Evolutionary conservation across 805 yeast genomes (phyloP), one percentile per base, ranked within the genome.

Genomic region (Metschnikowia similis): DNA sequence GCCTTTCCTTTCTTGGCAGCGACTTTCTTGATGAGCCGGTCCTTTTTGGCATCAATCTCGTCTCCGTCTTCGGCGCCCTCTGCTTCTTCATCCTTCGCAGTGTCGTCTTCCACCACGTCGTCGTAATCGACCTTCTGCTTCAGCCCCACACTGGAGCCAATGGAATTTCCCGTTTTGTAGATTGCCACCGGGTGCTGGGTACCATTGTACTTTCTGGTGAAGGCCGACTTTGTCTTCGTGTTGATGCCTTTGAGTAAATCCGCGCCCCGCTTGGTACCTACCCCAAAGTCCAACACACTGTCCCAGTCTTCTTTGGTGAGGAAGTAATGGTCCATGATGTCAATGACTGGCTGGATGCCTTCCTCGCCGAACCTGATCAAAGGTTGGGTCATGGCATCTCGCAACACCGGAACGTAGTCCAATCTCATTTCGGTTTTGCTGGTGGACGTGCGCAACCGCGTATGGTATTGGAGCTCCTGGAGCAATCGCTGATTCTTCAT

Each of bases 241-340:
- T 92, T 82, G 4, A 92, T 76, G 58, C 80, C 77, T 66, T 88
- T 88, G 49, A 78, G 56, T 9, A 70, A 55, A 0, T 64, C 60
- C 6, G 77, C 80, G 48, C 74, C 69, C 31, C 65, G 65, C n/a
- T 51, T 36, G 14, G 48, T 44, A 0, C 96, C 96, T 10, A 90
- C 84, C 14, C 89, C 85, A 53, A 91, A 80, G 54, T 91, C 97
- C 79, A 89, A 75, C 9, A 94, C 71, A 21, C 77, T 78, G 62
- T 92, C 98, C 91, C 96, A 92, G 66, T 94, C 98, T 50, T 91
- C 96, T 60, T 82, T 86, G 7, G 96, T 87, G 35, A 94, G 66
- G 61, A 82, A 94, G 66, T 94, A 94, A 34, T 81, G 74, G 66
- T 94, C 99, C 87, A 94, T 77, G 1, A 81, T 60, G n/a, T 74